These are phyloP conservation scores for Blastobotrys elegans DNA, from an alignment of 1,139 yeast species.

Conservation along the genomic window DNA sequence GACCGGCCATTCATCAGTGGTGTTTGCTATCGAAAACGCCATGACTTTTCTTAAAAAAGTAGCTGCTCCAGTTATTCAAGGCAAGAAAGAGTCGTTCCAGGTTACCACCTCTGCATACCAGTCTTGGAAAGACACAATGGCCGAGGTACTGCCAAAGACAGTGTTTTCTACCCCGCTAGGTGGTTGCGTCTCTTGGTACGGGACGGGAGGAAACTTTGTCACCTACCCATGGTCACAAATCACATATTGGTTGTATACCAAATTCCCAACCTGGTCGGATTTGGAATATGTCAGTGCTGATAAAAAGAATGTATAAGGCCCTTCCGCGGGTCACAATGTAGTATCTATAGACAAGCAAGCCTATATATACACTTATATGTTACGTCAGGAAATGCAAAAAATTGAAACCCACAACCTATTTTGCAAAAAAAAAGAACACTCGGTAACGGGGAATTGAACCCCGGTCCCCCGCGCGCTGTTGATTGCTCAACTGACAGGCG, in stretches of 20 bases:
- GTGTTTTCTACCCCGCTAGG: conserved; percentile 18
- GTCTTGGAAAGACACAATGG: conserved; percentile 13
- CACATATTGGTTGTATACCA: conserved; percentile 15
- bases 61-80: conserved; percentile 13
- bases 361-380: no score
- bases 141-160: conserved; percentile 9
- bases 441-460: conserved; percentile 71
- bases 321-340: no score
- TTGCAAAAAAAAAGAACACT: conserved; percentile 31
- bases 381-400: no score
- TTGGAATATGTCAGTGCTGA: not conserved
- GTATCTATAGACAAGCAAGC: no score
- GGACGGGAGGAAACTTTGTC: conserved; percentile 10
- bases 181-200: conserved; percentile 20
- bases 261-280: conserved; percentile 12
- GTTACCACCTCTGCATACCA: conserved; percentile 17
- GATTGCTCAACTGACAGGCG: conserved; percentile 29
- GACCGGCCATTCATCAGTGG: conserved; percentile 19
- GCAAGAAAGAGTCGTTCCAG: conserved; percentile 9
- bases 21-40: conserved; percentile 18
- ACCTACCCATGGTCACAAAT: conserved; percentile 20
- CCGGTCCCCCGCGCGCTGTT: conserved; percentile 58
- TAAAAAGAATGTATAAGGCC: conserved; percentile 1
- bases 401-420: no score
- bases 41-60: conserved; percentile 15